A percentile compares a stretch with the other conserved stretches of the same genome.
Evolutionary conservation across 164 flowering plant species (phyloP).

Genomic region (Piper longum): DNA sequence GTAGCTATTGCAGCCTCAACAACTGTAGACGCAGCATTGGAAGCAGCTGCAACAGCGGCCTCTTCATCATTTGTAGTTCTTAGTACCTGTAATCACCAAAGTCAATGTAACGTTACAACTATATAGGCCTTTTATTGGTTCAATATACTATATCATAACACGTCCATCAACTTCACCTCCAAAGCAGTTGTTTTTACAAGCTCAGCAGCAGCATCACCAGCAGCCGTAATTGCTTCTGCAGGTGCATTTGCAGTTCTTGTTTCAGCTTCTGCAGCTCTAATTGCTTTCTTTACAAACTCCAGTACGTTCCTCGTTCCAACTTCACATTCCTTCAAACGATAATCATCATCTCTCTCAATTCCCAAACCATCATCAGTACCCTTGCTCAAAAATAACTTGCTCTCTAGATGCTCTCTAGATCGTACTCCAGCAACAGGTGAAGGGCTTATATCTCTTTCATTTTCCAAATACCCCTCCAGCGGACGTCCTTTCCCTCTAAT

Average conservation of each 20-base stretch:
- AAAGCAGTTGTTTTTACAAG: slow-evolving; percentile 75
- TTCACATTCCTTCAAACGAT: slow-evolving; percentile 49
- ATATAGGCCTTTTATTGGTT: background rate
- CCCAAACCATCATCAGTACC: slow-evolving; percentile 22
- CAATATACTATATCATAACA: background rate
- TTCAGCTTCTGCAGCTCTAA: slow-evolving; percentile 93
- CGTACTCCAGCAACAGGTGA: slow-evolving; percentile 48
- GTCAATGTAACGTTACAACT: slow-evolving; percentile 2
- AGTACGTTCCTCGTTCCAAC: slow-evolving; percentile 68
- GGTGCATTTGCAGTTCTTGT: slow-evolving; percentile 84
- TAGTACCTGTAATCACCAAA: slow-evolving; percentile 33
- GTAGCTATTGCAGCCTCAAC: slow-evolving; percentile 77
- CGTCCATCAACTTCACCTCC: slow-evolving; percentile 34
- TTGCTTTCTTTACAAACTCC: slow-evolving; percentile 70
- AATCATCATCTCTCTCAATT: slow-evolving; percentile 58
- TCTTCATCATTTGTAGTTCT: slow-evolving; percentile 55
- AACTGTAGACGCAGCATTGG: slow-evolving; percentile 77
- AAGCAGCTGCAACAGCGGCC: slow-evolving; percentile 82
- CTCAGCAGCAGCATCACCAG: slow-evolving; percentile 96
- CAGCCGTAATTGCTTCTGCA: slow-evolving; percentile 73
- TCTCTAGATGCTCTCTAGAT: slow-evolving; percentile 33
- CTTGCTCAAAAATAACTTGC: slow-evolving; percentile 20
- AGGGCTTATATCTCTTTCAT: slow-evolving; percentile 36
- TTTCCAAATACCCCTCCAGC: slow-evolving; percentile 39
- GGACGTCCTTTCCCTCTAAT: slow-evolving; percentile 47